phyloP scores from a whole-genome alignment of 2,329 filamentous ascomycete genomes.

The Ophiostoma sp. region DNA sequence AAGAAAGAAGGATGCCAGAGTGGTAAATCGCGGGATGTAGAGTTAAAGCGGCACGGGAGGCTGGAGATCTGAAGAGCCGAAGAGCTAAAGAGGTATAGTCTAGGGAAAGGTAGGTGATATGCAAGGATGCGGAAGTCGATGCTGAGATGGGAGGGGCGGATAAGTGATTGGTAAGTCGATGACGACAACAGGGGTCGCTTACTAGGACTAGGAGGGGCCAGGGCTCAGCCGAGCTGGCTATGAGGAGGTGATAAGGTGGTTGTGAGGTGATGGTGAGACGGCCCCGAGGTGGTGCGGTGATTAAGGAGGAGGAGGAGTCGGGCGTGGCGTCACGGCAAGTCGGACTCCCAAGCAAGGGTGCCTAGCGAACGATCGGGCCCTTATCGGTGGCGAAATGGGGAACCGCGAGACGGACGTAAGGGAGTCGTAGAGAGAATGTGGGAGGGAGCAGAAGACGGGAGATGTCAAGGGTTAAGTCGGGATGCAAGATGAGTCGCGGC shows the following conservation, averaged over 20 bases:
- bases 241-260: not conserved
- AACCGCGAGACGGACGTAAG: not conserved
- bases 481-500: not conserved
- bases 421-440: not conserved
- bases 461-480: not conserved
- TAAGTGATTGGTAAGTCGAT: not conserved
- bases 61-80: too few species aligned
- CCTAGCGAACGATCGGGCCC: not conserved
- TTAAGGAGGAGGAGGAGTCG: not conserved
- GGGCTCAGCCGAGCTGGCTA: not conserved
- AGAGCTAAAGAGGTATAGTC: not conserved
- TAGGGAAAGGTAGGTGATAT: not conserved
- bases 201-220: not conserved
- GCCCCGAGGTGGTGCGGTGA: not conserved
- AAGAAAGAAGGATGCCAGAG: slow-evolving; percentile 49
- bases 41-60: not conserved
- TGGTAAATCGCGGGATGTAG: not conserved
- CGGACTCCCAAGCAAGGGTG: not conserved
- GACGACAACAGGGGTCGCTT: not conserved
- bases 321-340: not conserved
- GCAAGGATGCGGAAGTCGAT: not conserved
- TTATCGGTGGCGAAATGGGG: not conserved
- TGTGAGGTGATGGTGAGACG: not conserved
- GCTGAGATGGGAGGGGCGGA: not conserved
- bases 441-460: not conserved